These are phyloP conservation scores for Capsicum rhomboideum DNA, from an alignment of 257 asterid genomes.

Conservation along the genomic window DNA sequence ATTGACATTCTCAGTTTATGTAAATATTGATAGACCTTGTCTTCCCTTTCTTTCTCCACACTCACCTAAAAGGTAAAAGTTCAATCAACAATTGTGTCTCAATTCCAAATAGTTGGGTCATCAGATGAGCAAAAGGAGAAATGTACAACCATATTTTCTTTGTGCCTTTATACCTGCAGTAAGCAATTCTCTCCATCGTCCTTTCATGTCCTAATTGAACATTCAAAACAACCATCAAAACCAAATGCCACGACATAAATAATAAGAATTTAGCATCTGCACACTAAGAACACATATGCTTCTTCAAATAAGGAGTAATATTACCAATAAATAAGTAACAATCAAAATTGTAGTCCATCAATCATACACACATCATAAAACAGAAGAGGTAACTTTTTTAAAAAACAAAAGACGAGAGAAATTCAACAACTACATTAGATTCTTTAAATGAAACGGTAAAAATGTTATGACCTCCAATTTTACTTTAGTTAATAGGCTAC, in stretches of 20 bases:
- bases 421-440: neutral
- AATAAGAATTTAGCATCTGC: neutral
- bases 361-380: neutral
- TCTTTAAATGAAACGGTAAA: neutral
- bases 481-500: no score
- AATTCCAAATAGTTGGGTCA: neutral
- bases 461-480: neutral
- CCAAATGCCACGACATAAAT: no score
- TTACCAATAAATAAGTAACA: neutral
- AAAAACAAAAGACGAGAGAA: no score
- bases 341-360: neutral
- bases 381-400: no score
- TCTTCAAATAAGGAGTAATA: neutral
- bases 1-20: constrained; percentile 59
- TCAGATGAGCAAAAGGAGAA: neutral
- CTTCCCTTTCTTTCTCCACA: constrained; percentile 37
- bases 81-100: neutral
- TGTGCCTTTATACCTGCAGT: no score
- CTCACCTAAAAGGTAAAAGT: constrained; percentile 41
- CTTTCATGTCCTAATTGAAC: no score
- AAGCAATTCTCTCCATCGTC: no score
- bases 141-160: no score
- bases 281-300: neutral
- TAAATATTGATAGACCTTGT: constrained; percentile 73
- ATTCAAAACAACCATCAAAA: no score